Evolutionary conservation across 306 rosid species (phyloP), one percentile per base, ranked within the genome.

Genomic region (Elaeagnus macrophylla): DNA sequence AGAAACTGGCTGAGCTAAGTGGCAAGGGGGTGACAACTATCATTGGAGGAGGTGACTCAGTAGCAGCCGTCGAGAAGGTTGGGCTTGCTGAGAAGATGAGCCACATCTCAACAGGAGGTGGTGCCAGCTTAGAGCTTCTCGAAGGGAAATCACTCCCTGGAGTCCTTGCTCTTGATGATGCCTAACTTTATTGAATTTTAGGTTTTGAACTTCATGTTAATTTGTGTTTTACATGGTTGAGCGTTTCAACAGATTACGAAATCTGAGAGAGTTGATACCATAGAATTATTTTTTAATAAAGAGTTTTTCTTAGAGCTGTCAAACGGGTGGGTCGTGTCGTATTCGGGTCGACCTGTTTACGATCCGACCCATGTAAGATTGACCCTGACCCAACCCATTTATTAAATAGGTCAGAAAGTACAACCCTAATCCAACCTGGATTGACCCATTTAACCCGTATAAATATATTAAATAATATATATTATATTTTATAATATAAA

Each of bases 61-160:
- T 90, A 6, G 97, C 97, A 7, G 97, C 97, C 0, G 97, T 90
- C 37, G 97, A 90, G 79, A 86, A 90, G 83, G 94, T 2, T 56
- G 95, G 95, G 42, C 88, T 90, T 43, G 94, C 94, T 8, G 91
- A 86, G 10, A 81, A 86, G 88, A 90, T 90, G 97, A 83, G 94
- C 76, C 97, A 90, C 81, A 90, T 90, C 71, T 86, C 95, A 1
- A 90, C 97, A 0, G 97, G 97, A 32, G 97, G 97, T 2, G 97
- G 97, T 66, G 97, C 97, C 66, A 90, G 97, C 83, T 80, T 90
- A 48, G 97, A 86, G 94, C 95, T 90, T 75, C 97, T 91, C 51
- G 97, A 91, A 73, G 97, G 96, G 39, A 91, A 91, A 71, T 45
- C 66, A 51, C 97, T 91, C 67, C 97, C 97, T 12, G 97, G 95